Percentiles rank a stretch among this genome's conserved stretches.
Evolutionary conservation across 2,329 filamentous ascomycete genomes (phyloP).

Genomic region (Aschersonia sp.): DNA sequence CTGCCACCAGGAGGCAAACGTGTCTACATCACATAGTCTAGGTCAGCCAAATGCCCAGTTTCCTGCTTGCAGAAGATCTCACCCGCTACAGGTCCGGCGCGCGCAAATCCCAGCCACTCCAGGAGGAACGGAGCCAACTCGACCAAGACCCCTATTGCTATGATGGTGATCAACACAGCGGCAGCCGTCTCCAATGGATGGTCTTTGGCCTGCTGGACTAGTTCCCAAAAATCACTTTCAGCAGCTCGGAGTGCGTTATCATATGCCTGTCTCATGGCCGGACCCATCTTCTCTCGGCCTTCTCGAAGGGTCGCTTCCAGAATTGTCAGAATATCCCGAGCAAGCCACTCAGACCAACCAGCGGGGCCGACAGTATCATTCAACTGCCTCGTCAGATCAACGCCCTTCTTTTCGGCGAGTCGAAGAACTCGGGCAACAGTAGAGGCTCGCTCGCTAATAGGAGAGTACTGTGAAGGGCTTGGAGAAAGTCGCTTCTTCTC

Average conservation of each 20-base stretch:
- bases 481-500: no score
- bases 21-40: background rate
- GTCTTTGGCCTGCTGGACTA: background rate
- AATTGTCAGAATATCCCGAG: background rate
- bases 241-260: background rate
- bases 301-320: background rate
- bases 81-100: background rate
- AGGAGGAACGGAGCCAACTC: background rate
- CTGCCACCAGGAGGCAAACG: slow-evolving; percentile 4
- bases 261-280: background rate
- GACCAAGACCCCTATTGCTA: background rate
- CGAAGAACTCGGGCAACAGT: no score
- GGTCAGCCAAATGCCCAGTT: background rate
- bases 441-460: no score
- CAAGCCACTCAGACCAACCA: background rate
- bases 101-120: background rate
- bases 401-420: no score
- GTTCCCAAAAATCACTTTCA: background rate
- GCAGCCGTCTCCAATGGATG: background rate
- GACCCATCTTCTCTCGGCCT: background rate
- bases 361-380: background rate
- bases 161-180: background rate
- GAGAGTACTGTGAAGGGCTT: no score
- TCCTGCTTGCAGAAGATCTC: background rate
- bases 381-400: no score